A percentile compares a stretch with the other conserved stretches of the same genome.
Evolutionary conservation across 331 rosid species (phyloP).

Genomic region (Saraca asoca): DNA sequence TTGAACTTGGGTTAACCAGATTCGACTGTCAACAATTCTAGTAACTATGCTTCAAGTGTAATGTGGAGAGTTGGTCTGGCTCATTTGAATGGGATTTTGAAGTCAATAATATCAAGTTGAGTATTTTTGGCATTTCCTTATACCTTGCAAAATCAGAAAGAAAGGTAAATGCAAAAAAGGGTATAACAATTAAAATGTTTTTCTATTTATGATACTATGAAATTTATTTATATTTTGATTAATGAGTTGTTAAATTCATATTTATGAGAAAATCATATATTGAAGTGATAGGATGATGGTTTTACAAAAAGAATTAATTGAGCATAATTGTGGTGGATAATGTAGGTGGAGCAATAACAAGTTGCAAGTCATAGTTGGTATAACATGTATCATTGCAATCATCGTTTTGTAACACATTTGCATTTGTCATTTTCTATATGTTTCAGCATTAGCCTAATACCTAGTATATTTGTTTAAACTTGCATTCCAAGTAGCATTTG

Average conservation of each 20-base stretch:
- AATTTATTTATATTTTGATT: slow-evolving; percentile 32
- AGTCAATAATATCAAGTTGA: slow-evolving; percentile 73
- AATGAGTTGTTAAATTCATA: slow-evolving; percentile 25
- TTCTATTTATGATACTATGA: not conserved
- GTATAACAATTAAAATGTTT: not conserved
- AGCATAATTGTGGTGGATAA: slow-evolving; percentile 25
- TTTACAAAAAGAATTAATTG: slow-evolving; percentile 30
- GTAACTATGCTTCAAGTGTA: slow-evolving; percentile 38
- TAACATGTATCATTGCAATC: slow-evolving; percentile 56
- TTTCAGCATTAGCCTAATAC: slow-evolving; percentile 2
- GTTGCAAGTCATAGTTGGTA: slow-evolving; percentile 88
- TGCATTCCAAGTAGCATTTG: slow-evolving; percentile 89
- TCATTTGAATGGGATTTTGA: slow-evolving; percentile 80
- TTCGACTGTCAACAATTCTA: too few species aligned
- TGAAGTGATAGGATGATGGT: slow-evolving; percentile 18
- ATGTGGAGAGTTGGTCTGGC: slow-evolving; percentile 73
- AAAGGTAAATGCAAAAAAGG: slow-evolving; percentile 51
- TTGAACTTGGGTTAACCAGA: too few species aligned
- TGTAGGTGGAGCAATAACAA: slow-evolving; percentile 89
- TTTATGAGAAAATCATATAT: slow-evolving; percentile 18
- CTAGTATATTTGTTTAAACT: slow-evolving; percentile 29
- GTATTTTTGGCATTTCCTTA: slow-evolving; percentile 77
- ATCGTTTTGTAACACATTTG: slow-evolving; percentile 7
- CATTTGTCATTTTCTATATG: slow-evolving; percentile 25
- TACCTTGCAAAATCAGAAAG: slow-evolving; percentile 90